Evolutionary conservation across 305 asterid genomes (phyloP), one percentile per base, ranked within the genome.

Genomic region (Striga hermonthica): DNA sequence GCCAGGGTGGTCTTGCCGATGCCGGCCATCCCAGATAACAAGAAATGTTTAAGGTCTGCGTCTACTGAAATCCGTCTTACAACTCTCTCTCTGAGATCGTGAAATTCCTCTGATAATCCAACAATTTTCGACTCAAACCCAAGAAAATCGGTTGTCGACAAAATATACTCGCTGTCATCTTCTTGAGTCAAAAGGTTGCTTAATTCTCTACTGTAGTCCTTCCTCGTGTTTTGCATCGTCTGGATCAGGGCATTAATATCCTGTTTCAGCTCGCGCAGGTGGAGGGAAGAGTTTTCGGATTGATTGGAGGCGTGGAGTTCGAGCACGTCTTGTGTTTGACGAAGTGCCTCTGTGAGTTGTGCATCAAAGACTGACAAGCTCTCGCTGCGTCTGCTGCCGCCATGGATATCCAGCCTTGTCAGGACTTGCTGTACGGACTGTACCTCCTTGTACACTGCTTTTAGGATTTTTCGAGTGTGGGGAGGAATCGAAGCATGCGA

Each of bases 1-100:
- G 53, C 69, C 11, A 70, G 60, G 37, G 60, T 9, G 2, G 74
- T 62, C 65, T 56, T 70, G 4, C 69, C 74, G 22, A 53, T 53
- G 58, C 58, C 58, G n/a, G 58, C 36, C 58, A 53, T 53, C n/a
- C 58, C 58, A 16, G 22, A 10, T 5, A 53, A 4, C 34, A 31
- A 13, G 34, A 50, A 28, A 13, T 28, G 8, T 50, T 50, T 7
- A 22, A 0, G 31, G 31, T 22, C 31, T 22, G 2, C 31, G 1
- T 22, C 31, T 22, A 22, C 31, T 22, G 57, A 50, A 4, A 6
- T 50, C 57, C 8, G 8, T 6, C 57, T 50, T 9, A 8, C 34
- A 50, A 8, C 57, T 13, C 0, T 15, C 10, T 4, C 57, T 13
- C 52, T 13, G 34, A 50, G 3, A 13, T 50, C 0, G 34, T 50